phyloP scores from a whole-genome alignment of 2,329 filamentous ascomycete species.

The Colletotrichum sp. region DNA sequence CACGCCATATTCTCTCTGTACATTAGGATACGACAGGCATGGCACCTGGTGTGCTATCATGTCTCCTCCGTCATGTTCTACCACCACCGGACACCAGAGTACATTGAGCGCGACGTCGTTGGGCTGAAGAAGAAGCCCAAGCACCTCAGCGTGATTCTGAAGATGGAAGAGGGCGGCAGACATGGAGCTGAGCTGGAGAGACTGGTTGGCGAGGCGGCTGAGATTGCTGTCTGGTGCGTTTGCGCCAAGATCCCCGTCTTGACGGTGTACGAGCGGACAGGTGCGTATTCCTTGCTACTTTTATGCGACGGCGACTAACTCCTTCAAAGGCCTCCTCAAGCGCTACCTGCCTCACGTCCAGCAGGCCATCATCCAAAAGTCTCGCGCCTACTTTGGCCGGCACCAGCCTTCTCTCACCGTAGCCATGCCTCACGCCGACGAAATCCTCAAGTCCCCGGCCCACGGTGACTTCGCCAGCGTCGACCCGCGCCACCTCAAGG shows the following conservation, averaged over 20 bases:
- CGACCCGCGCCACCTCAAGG: slow-evolving; percentile 47
- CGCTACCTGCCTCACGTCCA: slow-evolving; percentile 87
- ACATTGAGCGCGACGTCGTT: slow-evolving; percentile 87
- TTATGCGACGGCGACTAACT: slow-evolving; percentile 19
- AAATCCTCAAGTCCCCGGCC: slow-evolving; percentile 37
- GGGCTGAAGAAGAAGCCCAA: slow-evolving; percentile 75
- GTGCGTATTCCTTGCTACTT: slow-evolving; percentile 51
- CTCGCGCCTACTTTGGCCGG: slow-evolving; percentile 86
- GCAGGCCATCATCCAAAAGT: slow-evolving; percentile 76
- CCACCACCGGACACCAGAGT: slow-evolving; percentile 92
- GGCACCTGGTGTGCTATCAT: slow-evolving; percentile 78
- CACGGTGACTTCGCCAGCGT: slow-evolving; percentile 25
- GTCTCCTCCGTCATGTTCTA: slow-evolving; percentile 86
- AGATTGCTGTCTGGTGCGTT: slow-evolving; percentile 91
- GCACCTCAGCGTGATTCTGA: slow-evolving; percentile 87
- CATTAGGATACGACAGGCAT: slow-evolving; percentile 79
- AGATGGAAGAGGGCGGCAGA: slow-evolving; percentile 71
- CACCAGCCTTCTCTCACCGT: slow-evolving; percentile 72
- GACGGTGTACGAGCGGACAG: slow-evolving; percentile 91
- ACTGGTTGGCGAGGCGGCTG: slow-evolving; percentile 87
- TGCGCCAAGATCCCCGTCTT: slow-evolving; percentile 86
- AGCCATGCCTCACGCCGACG: slow-evolving; percentile 46
- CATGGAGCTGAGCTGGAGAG: slow-evolving; percentile 79
- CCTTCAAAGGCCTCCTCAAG: slow-evolving; percentile 78
- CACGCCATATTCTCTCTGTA: slow-evolving; percentile 89